These are phyloP conservation scores for Nadsonia starkeyi-henricii DNA, from an alignment of 1,139 yeast genomes.

Conservation along the genomic window DNA sequence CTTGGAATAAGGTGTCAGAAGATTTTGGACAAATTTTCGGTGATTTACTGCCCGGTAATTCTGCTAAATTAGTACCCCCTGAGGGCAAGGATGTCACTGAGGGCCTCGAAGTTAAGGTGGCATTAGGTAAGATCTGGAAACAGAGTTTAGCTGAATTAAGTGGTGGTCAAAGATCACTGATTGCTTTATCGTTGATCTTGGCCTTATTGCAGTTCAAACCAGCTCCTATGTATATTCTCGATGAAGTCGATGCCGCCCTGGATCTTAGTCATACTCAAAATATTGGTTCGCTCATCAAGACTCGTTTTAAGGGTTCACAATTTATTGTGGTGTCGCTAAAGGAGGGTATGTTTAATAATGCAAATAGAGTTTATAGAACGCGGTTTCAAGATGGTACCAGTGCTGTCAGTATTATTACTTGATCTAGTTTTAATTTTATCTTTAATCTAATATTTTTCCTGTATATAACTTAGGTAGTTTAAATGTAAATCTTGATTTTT, in stretches of 20 bases:
- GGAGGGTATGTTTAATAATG: conserved; percentile 97
- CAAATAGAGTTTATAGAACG: conserved; percentile 84
- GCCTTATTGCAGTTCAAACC: conserved; percentile 90
- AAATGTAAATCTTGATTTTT: too few relatives aligned
- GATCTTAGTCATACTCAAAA: conserved; percentile 96
- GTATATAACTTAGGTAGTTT: too few relatives aligned
- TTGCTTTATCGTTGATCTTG: conserved; percentile 80
- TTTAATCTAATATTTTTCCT: too few relatives aligned
- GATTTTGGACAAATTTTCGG: conserved; percentile 92
- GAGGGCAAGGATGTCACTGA: conserved; percentile 72
- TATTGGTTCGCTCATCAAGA: conserved; percentile 90
- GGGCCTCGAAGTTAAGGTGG: conserved; percentile 85
- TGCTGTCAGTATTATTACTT: conserved; percentile 37
- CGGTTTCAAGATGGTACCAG: conserved; percentile 95
- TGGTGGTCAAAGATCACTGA: conserved; percentile 93
- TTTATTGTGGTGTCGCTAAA: conserved; percentile 92
- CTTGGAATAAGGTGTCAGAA: conserved; percentile 61
- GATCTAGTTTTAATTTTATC: not conserved
- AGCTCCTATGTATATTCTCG: conserved; percentile 94
- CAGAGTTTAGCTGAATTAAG: conserved; percentile 89
- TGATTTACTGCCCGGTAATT: conserved; percentile 79
- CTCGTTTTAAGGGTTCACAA: conserved; percentile 88
- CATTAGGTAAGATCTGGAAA: conserved; percentile 89
- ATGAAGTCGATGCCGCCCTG: conserved; percentile 96
- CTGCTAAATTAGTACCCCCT: conserved; percentile 76